Percentiles rank a stretch among this genome's conserved stretches.
These are phyloP conservation scores for Boletales sp. DNA, from an alignment of 768 basidiomycete species.

Conservation along the genomic window DNA sequence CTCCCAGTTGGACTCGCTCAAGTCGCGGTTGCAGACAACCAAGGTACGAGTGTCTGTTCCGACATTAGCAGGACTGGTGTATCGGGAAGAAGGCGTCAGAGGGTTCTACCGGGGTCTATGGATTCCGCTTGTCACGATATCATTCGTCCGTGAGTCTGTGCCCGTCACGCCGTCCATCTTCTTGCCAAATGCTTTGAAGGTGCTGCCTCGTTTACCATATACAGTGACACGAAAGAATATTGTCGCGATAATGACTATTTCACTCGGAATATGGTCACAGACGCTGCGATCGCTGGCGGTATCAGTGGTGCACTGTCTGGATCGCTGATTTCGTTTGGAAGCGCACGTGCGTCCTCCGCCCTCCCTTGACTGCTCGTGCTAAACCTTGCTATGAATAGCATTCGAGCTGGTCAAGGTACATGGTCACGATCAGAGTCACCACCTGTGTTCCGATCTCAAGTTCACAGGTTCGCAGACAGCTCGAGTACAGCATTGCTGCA, in stretches of 20 bases:
- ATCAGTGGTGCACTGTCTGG: constrained; percentile 87
- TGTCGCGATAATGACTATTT: constrained; percentile 59
- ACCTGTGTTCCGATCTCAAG: constrained; percentile 8
- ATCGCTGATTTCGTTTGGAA: constrained; percentile 82
- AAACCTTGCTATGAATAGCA: constrained; percentile 37
- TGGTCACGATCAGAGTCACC: background rate
- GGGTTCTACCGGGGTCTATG: constrained; percentile 91
- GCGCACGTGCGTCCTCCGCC: constrained; percentile 66
- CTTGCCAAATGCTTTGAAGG: constrained; percentile 40
- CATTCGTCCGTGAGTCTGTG: constrained; percentile 81
- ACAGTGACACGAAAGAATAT: constrained; percentile 77
- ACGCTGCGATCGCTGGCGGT: constrained; percentile 75
- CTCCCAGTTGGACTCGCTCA: constrained; percentile 83
- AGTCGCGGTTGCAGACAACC: constrained; percentile 87
- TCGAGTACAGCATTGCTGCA: constrained; percentile 89
- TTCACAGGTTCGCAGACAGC: constrained; percentile 76
- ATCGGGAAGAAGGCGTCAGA: constrained; percentile 78
- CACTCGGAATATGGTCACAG: constrained; percentile 52
- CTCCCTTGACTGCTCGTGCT: constrained; percentile 16
- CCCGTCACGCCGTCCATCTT: background rate
- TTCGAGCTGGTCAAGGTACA: constrained; percentile 93
- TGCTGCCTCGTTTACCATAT: constrained; percentile 89
- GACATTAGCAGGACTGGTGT: constrained; percentile 66
- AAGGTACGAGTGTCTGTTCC: constrained; percentile 72
- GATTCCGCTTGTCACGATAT: constrained; percentile 93